Evolutionary conservation across 768 basidiomycete species (phyloP), one percentile per base, ranked within the genome.

Genomic region (Xerocomellus dryophilus): DNA sequence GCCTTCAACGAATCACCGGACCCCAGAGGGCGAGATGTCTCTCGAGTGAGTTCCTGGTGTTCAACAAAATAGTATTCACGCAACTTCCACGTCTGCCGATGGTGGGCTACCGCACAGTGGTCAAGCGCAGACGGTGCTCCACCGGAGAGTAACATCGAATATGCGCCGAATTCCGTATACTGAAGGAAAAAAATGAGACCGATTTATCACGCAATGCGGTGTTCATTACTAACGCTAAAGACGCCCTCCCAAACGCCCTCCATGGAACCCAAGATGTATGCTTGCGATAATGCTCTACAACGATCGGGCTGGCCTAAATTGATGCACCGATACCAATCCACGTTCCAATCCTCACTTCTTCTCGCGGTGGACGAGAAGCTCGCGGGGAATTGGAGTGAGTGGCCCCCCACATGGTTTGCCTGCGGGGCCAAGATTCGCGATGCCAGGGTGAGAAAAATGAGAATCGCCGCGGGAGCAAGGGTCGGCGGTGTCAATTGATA

Each of bases 51-150:
- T 51, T 69, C 69, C 10, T 58, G 53, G 43, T 72, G 72, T 25
- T 68, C 72, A 5, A 76, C 42, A 14, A 89, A 72, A 61, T 90
- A 83, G 61, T 91, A 82, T 68, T 93, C 90, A 34, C 82, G 82
- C 40, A 97, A 72, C 63, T 85, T 87, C 93, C 93, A 96, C 0
- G 92, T 92, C 65, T 97, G 94, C 17, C 82, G 84, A 68, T 98
- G 93, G 60, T 87, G 82, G 1, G 88, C 91, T 25, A 90, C 84
- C 44, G 85, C 75, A 42, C 87, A 86, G 40, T 83, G 81, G 60
- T 89, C 83, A n/a, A 96, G 72, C 9, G 79, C 74, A 0, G 78
- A 68, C 4, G 90, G 87, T 5, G 81, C 70, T 0, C 76, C 85
- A 18, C 89, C 91, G 7, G 80, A 76, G n/a, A 90, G 76, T 53